Percentiles rank a stretch among this genome's conserved stretches.
These are phyloP conservation scores for Eucalyptus paniculata DNA, from an alignment of 345 rosid species.

Conservation along the genomic window DNA sequence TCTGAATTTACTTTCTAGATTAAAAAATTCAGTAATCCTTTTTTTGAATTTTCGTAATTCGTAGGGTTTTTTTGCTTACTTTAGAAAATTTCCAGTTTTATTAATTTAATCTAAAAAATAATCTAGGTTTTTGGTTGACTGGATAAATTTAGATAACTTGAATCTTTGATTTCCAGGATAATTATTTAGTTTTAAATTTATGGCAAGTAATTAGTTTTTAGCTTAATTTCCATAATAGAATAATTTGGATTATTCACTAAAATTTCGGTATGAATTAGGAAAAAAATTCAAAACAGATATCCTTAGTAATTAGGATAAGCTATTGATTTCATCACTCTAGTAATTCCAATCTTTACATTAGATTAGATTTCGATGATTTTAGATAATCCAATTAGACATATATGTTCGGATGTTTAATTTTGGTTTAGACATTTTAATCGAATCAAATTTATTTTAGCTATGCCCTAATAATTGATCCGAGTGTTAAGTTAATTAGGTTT, in stretches of 20 bases:
- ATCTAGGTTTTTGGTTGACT: too few species aligned
- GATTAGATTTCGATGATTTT: background rate
- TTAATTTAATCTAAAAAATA: too few species aligned
- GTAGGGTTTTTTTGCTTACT: too few species aligned
- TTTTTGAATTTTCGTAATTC: too few species aligned
- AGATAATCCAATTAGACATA: background rate
- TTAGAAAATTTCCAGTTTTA: too few species aligned
- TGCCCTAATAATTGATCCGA: background rate
- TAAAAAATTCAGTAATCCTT: too few species aligned
- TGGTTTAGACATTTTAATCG: background rate
- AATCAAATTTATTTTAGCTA: background rate
- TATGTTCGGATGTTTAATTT: background rate
- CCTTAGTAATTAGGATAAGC: background rate
- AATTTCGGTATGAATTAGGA: too few species aligned
- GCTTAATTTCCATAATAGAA: background rate
- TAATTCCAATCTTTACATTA: too few species aligned
- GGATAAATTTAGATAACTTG: too few species aligned
- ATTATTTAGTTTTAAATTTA: too few species aligned
- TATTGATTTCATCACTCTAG: background rate
- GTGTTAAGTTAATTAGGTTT: background rate
- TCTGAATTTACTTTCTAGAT: background rate
- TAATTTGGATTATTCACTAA: background rate
- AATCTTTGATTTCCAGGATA: too few species aligned
- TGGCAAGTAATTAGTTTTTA: background rate
- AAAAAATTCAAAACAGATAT: too few species aligned